Evolutionary conservation across 805 yeast species (phyloP).

Genomic region (Candida cerambycidarum): DNA sequence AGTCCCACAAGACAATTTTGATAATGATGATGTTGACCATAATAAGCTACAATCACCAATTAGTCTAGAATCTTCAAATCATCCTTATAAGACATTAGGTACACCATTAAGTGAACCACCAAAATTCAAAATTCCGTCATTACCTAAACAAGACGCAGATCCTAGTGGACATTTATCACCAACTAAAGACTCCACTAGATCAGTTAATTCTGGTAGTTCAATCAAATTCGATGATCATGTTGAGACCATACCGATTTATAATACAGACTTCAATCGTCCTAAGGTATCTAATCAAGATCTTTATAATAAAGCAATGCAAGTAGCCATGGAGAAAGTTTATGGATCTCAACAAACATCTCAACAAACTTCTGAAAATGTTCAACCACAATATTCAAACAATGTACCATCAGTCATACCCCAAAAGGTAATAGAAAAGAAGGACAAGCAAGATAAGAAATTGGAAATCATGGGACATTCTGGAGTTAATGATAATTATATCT

Average conservation of each 20-base stretch:
- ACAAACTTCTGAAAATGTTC: background rate
- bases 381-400: background rate
- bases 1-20: constrained; percentile 13
- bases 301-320: constrained; percentile 54
- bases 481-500: constrained; percentile 18
- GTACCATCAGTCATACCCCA: constrained; percentile 1
- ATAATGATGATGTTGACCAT: constrained; percentile 11
- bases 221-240: constrained; percentile 39
- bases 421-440: constrained; percentile 12
- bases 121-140: constrained; percentile 13
- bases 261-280: constrained; percentile 6
- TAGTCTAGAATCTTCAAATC: constrained; percentile 9
- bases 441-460: constrained; percentile 15
- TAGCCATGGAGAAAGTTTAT: constrained; percentile 57
- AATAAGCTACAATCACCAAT: constrained; percentile 3
- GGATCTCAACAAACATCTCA: constrained; percentile 34
- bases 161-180: constrained; percentile 4
- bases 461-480: constrained; percentile 15
- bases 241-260: constrained; percentile 34
- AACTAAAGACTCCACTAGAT: constrained; percentile 9
- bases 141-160: background rate
- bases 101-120: constrained; percentile 14
- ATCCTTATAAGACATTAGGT: constrained; percentile 21
- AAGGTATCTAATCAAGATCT: constrained; percentile 40
- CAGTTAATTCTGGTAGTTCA: constrained; percentile 27